Base-by-base conservation (phyloP, 225 moss, liverwort and hornwort species). In the Lunularia cruciata region DNA sequence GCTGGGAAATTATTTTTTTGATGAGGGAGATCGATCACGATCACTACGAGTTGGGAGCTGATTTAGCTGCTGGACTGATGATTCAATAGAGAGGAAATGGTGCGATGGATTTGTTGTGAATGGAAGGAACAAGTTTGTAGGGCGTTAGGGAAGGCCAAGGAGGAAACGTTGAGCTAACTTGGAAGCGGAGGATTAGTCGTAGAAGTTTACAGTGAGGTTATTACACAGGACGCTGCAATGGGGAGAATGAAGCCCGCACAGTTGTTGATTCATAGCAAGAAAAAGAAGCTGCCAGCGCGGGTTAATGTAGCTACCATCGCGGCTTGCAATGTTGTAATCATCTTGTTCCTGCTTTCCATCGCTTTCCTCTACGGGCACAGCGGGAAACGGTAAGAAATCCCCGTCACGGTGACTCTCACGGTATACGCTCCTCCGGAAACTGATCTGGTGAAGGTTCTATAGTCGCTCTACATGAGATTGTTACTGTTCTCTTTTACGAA, bases 251-350 rank as follows among this genome's bases (percentile, higher is more conserved):
- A 88, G 57, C 91, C 89, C 6, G 79, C 83, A 47, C 82, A 60
- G 31, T 78, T 95, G 79, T 56, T 95, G 73, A 80, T 82, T 67
- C 86, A 87, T 63, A 92, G 85, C 54, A 92, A 90, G 78, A 86
- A 71, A 68, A 88, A 88, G 85, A 95, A 88, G 55, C 86, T 69
- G 0, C 92, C 90, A 8, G 79, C 83, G 22, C 73, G 80, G 42
- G 57, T 86, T 40, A 90, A 84, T 72, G 58, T 84, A 25, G 79
- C 76, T 12, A 83, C 80, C 0, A 64, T 95, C 23, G 86, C 81
- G 26, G 83, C 83, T 42, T 78, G 86, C 65, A 81, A 77, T 22
- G 69, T 87, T 35, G 85, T 88, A 23, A 22, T 90, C 62, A 61
- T 86, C 67, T 68, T 89, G 59, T 43, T 90, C 65, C 56, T 88